A percentile compares a stretch with the other conserved stretches of the same genome.
These are phyloP conservation scores for Lobosporangium transversale DNA, from an alignment of 192 early-diverging fungal species.

Conservation along the genomic window DNA sequence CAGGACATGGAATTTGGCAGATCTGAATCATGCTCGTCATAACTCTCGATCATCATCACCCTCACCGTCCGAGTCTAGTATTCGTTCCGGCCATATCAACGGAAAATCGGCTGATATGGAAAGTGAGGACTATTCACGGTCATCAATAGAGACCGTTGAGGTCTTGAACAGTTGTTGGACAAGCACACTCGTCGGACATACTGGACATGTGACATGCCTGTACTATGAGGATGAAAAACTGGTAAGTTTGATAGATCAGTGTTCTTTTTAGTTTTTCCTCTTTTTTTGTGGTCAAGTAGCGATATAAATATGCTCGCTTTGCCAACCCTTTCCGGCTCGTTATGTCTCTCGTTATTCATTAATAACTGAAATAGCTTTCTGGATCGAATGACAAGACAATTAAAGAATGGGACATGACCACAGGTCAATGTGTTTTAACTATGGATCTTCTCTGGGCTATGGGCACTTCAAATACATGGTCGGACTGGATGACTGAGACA, in stretches of 20 bases:
- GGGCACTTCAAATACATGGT: constrained; percentile 34
- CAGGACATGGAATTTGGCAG: constrained; percentile 40
- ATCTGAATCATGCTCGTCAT: constrained; percentile 37
- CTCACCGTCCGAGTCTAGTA: constrained; percentile 35
- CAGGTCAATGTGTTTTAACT: constrained; percentile 69
- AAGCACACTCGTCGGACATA: constrained; percentile 58
- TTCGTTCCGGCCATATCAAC: constrained; percentile 17
- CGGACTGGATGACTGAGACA: constrained; percentile 35
- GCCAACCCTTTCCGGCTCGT: too few relatives aligned
- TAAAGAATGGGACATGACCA: constrained; percentile 80
- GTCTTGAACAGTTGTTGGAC: constrained; percentile 47
- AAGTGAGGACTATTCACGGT: constrained; percentile 24
- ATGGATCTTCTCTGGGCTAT: constrained; percentile 80
- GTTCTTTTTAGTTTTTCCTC: neutral
- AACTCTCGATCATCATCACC: constrained; percentile 39
- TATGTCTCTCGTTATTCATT: too few relatives aligned
- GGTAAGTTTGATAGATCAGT: constrained; percentile 42
- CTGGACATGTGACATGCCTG: constrained; percentile 57
- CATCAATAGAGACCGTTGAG: constrained; percentile 34
- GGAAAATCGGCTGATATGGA: constrained; percentile 26
- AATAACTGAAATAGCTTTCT: too few relatives aligned
- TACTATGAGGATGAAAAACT: constrained; percentile 64
- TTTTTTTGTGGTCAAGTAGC: neutral
- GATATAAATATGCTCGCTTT: too few relatives aligned
- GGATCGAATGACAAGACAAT: constrained; percentile 83